phyloP scores from a whole-genome alignment of 2,329 filamentous ascomycete genomes.

The Leptodontidium sp. region DNA sequence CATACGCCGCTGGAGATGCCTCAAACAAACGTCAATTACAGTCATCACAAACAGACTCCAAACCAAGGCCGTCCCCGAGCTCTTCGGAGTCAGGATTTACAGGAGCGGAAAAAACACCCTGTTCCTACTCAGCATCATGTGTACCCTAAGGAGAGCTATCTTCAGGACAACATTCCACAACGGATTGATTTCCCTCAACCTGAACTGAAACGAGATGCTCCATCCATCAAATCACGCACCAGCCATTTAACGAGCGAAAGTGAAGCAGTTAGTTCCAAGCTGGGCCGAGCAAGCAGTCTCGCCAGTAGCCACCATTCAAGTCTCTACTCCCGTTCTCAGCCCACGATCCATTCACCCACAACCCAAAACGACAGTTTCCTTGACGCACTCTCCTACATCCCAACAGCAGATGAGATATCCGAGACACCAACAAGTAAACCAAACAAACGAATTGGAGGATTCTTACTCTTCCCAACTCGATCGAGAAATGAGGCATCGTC shows the following conservation, averaged over 20 bases:
- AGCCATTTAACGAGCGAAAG: background rate
- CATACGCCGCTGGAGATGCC: constrained; percentile 24
- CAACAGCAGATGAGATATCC: background rate
- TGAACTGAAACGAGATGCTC: background rate
- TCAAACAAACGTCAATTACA: constrained; percentile 28
- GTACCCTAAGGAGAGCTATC: background rate
- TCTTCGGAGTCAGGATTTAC: constrained; percentile 6
- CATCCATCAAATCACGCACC: background rate
- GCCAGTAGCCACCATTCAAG: background rate
- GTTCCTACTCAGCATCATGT: background rate
- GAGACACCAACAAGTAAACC: constrained; percentile 22
- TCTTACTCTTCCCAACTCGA: constrained; percentile 33
- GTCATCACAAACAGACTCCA: constrained; percentile 27
- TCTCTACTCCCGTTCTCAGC: constrained; percentile 1
- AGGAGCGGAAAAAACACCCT: constrained; percentile 2
- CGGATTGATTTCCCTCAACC: background rate
- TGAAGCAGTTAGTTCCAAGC: background rate
- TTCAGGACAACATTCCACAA: background rate
- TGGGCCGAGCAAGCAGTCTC: background rate
- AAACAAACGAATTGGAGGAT: constrained; percentile 23
- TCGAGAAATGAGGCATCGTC: background rate
- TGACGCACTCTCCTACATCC: background rate
- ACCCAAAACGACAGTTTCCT: background rate
- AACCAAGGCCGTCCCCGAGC: constrained; percentile 31
- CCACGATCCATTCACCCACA: background rate